Conservation (phyloP, 140 eudicot genomes). For the Stevia rebaudiana region DNA sequence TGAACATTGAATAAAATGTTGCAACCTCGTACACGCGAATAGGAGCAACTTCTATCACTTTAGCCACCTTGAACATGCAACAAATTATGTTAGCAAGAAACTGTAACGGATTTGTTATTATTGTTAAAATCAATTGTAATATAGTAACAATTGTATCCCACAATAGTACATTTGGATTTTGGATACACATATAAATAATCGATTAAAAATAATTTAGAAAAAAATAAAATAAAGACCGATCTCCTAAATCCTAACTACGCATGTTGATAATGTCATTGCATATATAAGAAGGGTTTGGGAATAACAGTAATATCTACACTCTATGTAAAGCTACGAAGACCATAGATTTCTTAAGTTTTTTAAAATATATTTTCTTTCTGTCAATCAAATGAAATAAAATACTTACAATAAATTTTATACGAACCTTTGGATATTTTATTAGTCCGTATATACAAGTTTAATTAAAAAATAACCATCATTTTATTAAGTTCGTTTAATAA, state of each 20-base stretch:
- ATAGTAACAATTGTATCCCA: not conserved
- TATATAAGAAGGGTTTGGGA: not conserved
- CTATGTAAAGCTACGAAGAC: not conserved
- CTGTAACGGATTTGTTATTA: not conserved
- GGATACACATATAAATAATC: not conserved
- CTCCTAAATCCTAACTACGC: not conserved
- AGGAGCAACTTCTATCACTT: slow-evolving; percentile 92
- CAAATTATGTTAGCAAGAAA: not conserved
- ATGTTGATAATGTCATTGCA: not conserved
- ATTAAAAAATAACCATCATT: not conserved
- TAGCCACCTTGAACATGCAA: slow-evolving; percentile 66
- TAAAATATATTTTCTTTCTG: not conserved
- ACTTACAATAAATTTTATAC: not conserved
- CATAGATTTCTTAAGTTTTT: not conserved
- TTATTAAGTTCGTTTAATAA: not conserved
- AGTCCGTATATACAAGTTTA: not conserved
- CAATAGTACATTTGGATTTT: not conserved
- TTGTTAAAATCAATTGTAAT: not conserved
- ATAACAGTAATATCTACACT: not conserved
- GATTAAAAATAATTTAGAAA: not conserved
- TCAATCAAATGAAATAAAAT: not conserved
- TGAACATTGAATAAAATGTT: slow-evolving; percentile 96
- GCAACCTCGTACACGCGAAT: slow-evolving; percentile 99
- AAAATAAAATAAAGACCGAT: not conserved
- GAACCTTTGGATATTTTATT: not conserved